Base-by-base conservation (phyloP, 176 grass and related monocot genomes). In the Musa troglodytarum region DNA sequence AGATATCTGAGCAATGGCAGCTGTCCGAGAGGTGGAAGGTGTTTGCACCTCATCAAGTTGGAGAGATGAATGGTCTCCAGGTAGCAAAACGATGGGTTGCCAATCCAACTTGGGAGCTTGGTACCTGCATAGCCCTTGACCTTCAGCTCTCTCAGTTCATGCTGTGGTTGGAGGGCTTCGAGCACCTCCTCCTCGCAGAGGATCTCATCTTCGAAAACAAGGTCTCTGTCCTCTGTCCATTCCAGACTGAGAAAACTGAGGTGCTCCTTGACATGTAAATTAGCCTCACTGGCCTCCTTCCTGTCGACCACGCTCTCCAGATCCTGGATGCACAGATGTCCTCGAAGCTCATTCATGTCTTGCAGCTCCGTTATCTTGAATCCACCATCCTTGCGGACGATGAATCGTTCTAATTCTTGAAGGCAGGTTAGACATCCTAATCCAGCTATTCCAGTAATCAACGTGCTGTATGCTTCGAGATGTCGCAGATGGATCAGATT, bases 401-500 rank as follows among this genome's bases (percentile, higher is more conserved):
- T 65, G 85, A 92, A 96, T 85, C 82, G 74, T 24, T 89, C 84
- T 71, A 96, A 79, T 49, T 85, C n/a, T 54, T 96, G 86, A 54
- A 92, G 89, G 19, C 52, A 85, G 61, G 77, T 89, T 53, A 96
- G 71, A 43, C 65, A 83, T 49, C 86, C 86, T 71, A 96, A 77
- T 83, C 84, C 52, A 24, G 74, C 14, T 82, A 92, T 73, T 12
- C 29, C 25, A 51, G 63, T 69, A 49, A 89, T 59, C 75, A 96
- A 77, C 52, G 81, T 82, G 63, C 22, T 81, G 64, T 68, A 81
- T 77, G 86, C 82, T 65, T 92, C 84, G 50, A 92, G 82, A n/a
- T 82, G 86, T 74, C 78, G 58, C 10, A 96, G 79, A 67, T 89
- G 89, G 82, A 82, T 61, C 23, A 92, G 81, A 81, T 79, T 81